Conservation (phyloP, 768 basidiomycete species). For the Leccinum olivaceopallidum region DNA sequence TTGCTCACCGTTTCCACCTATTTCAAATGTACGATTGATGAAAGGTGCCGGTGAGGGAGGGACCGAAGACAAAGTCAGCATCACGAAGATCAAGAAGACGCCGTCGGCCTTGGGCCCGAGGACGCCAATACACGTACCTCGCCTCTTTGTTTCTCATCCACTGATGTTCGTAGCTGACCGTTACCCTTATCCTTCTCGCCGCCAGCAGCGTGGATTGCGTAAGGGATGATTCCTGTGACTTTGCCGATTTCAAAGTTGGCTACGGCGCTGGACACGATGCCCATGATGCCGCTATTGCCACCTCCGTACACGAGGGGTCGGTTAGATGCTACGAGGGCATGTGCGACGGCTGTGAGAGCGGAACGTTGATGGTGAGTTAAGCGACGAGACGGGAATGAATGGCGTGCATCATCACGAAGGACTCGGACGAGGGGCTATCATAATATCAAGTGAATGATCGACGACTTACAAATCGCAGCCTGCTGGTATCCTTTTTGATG, state of each 20-base stretch:
- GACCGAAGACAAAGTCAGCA: slow-evolving; percentile 15
- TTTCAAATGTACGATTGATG: neutral
- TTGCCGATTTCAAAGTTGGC: slow-evolving; percentile 60
- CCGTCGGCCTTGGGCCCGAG: neutral
- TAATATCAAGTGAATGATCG: slow-evolving; percentile 3
- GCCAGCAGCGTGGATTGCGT: slow-evolving; percentile 67
- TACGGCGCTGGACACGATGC: slow-evolving; percentile 66
- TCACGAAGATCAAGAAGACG: neutral
- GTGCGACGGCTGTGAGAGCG: slow-evolving; percentile 62
- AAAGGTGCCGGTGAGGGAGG: neutral
- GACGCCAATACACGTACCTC: slow-evolving; percentile 30
- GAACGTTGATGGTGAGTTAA: slow-evolving; percentile 8
- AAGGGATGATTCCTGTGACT: slow-evolving; percentile 78
- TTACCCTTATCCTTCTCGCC: slow-evolving; percentile 58
- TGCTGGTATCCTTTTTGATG: slow-evolving; percentile 55
- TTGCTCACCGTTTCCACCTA: slow-evolving; percentile 35
- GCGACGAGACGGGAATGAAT: neutral
- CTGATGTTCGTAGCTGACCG: slow-evolving; percentile 18
- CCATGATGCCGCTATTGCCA: slow-evolving; percentile 85
- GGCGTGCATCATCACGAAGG: neutral
- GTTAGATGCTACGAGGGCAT: slow-evolving; percentile 59
- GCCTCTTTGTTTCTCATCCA: slow-evolving; percentile 36
- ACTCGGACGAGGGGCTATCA: neutral
- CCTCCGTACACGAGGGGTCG: slow-evolving; percentile 86
- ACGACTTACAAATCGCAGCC: slow-evolving; percentile 69